These are phyloP conservation scores for Decorospora gaudefroyi DNA, from an alignment of 2,329 filamentous ascomycete species.

Conservation along the genomic window DNA sequence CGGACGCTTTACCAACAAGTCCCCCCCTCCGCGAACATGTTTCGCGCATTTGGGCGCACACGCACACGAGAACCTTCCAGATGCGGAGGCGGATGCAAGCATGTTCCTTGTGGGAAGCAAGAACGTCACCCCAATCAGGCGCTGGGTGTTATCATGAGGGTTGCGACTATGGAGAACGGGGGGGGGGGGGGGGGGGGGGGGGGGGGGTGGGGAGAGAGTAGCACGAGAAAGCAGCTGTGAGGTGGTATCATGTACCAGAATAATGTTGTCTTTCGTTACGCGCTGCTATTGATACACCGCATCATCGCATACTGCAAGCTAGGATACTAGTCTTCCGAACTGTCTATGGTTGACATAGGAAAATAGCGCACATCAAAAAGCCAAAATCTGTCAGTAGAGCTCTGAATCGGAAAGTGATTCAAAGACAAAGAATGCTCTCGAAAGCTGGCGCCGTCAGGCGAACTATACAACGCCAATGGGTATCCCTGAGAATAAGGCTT, in stretches of 20 bases:
- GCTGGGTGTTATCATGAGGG: background rate
- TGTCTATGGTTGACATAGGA: constrained; percentile 17
- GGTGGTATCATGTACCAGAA: constrained; percentile 3
- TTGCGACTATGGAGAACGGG: background rate
- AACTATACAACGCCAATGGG: constrained; percentile 31
- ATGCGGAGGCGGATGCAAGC: constrained; percentile 3
- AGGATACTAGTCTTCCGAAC: constrained; percentile 5
- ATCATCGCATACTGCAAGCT: constrained; percentile 1
- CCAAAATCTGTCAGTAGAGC: background rate
- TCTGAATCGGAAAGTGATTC: background rate
- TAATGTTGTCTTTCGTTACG: constrained; percentile 5
- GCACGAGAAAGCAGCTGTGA: background rate
- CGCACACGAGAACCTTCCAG: constrained; percentile 11
- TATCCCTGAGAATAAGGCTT: constrained; percentile 31
- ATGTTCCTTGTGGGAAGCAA: constrained; percentile 1
- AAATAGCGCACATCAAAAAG: background rate
- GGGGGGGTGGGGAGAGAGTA: background rate
- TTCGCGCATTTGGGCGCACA: constrained; percentile 3
- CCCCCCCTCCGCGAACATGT: constrained; percentile 7
- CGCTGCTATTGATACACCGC: constrained; percentile 12
- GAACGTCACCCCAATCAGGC: no score
- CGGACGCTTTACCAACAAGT: constrained; percentile 3
- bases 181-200: constrained; percentile 3
- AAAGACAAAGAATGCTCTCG: background rate
- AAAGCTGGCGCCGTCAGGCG: constrained; percentile 2